These are phyloP conservation scores for Piedraia hortae DNA, from an alignment of 2,329 filamentous ascomycete species.

Conservation along the genomic window DNA sequence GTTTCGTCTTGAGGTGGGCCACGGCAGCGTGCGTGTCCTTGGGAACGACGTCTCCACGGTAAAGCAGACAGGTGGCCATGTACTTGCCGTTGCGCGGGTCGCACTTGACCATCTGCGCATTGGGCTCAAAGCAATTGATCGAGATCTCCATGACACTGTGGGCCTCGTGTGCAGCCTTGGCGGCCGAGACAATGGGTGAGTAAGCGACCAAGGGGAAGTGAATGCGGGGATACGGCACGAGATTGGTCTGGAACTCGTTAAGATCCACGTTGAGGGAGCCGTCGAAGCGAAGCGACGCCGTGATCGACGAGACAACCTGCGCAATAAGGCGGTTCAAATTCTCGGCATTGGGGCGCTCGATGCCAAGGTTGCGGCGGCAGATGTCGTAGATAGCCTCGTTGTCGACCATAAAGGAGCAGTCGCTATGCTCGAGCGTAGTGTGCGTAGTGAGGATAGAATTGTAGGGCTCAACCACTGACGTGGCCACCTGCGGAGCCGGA, in stretches of 20 bases:
- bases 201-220: constrained; percentile 98
- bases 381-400: constrained; percentile 99
- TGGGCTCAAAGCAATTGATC: constrained; percentile 96
- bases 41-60: constrained; percentile 93
- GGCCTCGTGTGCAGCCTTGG: constrained; percentile 90
- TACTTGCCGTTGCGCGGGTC: constrained; percentile 98
- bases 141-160: constrained; percentile 97
- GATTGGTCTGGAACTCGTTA: constrained; percentile 99
- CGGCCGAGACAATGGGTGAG: constrained; percentile 73
- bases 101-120: constrained; percentile 99
- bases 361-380: constrained; percentile 87
- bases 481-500: constrained; percentile 87
- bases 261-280: constrained; percentile 97
- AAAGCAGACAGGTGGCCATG: constrained; percentile 95
- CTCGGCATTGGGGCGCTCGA: constrained; percentile 93
- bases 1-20: constrained; percentile 94
- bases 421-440: constrained; percentile 96
- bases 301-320: constrained; percentile 96
- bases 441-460: constrained; percentile 98
- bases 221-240: constrained; percentile 95
- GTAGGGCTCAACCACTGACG: constrained; percentile 96
- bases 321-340: constrained; percentile 97
- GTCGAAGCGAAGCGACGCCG: constrained; percentile 91
- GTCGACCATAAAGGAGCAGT: constrained; percentile 99
- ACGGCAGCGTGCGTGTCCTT: constrained; percentile 85